phyloP scores from a whole-genome alignment of 2,329 filamentous ascomycete species.

The Pestalotiopsis sp. region DNA sequence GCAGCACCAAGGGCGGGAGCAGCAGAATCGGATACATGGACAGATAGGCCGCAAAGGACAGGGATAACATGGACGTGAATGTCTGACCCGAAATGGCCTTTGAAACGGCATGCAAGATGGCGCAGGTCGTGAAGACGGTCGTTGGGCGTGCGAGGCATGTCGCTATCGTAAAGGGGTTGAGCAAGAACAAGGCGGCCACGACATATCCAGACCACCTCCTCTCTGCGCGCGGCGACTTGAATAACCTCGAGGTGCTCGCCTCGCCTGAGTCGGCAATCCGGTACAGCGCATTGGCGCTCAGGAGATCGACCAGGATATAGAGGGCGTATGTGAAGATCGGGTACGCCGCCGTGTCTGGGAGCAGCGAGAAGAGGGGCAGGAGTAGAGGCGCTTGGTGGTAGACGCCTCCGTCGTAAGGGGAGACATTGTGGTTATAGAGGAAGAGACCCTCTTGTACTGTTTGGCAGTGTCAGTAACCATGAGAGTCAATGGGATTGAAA shows the following conservation, averaged over 20 bases:
- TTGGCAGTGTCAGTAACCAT: neutral
- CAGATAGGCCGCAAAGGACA: conserved; percentile 87
- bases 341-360: conserved; percentile 69
- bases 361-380: conserved; percentile 85
- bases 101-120: conserved; percentile 81
- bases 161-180: conserved; percentile 92
- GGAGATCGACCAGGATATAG: conserved; percentile 78
- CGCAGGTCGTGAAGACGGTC: conserved; percentile 84
- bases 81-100: conserved; percentile 76
- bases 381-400: conserved; percentile 84
- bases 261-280: conserved; percentile 82
- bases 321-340: conserved; percentile 78
- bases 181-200: conserved; percentile 85
- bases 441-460: conserved; percentile 95
- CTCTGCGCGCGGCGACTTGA: conserved; percentile 75
- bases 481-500: neutral
- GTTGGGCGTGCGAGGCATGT: conserved; percentile 91
- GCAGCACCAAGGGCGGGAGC: conserved; percentile 77
- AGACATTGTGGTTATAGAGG: conserved; percentile 93
- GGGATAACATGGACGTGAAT: conserved; percentile 77
- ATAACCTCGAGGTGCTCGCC: conserved; percentile 72
- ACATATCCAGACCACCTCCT: conserved; percentile 75
- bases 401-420: conserved; percentile 93
- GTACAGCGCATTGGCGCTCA: conserved; percentile 79
- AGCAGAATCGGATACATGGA: conserved; percentile 90